A percentile compares a stretch with the other conserved stretches of the same genome.
These are phyloP conservation scores for Rubia peregrina DNA, from an alignment of 305 asterid species.

Conservation along the genomic window DNA sequence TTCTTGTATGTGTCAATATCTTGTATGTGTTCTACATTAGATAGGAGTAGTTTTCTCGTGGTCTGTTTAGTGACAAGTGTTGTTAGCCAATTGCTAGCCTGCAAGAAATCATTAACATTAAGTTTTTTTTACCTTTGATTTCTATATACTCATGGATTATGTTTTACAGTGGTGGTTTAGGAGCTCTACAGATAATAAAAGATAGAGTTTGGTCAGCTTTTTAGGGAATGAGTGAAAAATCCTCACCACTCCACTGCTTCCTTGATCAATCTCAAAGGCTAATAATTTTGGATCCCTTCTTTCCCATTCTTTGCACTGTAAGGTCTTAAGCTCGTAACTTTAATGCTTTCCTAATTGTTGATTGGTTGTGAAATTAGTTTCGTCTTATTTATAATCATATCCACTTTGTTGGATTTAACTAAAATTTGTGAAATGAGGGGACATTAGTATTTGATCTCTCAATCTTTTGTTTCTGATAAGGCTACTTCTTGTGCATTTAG, in stretches of 20 bases:
- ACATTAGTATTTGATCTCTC: background rate
- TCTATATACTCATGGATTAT: no score
- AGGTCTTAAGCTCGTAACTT: conserved; percentile 16
- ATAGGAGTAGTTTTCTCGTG: no score
- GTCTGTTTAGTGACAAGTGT: no score
- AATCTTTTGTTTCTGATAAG: background rate
- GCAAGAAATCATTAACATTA: no score
- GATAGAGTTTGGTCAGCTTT: no score
- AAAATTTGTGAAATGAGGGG: background rate
- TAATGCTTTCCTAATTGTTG: background rate
- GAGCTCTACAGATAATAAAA: no score
- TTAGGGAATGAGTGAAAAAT: no score
- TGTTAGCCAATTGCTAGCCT: no score
- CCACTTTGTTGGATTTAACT: background rate
- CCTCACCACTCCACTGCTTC: conserved; percentile 9
- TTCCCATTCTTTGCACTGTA: conserved; percentile 28
- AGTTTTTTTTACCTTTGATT: no score
- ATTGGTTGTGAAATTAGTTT: conserved; percentile 7
- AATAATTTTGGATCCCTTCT: conserved; percentile 20
- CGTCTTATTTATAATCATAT: background rate
- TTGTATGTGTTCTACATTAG: no score
- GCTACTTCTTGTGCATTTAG: background rate
- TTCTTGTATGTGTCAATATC: no score
- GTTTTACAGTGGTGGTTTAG: no score
- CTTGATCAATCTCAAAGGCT: background rate